Conservation (phyloP, 1,139 yeast species). For the Hyphopichia fennica region DNA sequence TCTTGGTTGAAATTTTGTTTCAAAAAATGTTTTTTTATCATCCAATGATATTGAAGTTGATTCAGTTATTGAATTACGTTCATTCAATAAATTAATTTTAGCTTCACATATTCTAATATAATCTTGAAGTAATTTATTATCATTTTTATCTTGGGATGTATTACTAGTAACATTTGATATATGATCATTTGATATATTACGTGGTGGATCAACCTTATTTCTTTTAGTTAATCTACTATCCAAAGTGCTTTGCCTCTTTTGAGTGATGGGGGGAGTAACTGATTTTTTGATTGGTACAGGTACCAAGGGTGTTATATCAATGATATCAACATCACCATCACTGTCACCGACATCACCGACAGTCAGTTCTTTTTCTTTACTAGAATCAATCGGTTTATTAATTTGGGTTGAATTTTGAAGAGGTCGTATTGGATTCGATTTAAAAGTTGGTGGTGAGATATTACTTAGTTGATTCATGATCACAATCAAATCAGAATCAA, state of each 20-base stretch:
- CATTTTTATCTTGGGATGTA: neutral
- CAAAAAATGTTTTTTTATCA: constrained; percentile 27
- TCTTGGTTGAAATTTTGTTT: constrained; percentile 20
- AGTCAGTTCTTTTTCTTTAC: neutral
- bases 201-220: neutral
- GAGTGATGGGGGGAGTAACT: neutral
- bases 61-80: constrained; percentile 28
- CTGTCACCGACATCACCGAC: neutral
- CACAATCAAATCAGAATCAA: neutral
- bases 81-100: constrained; percentile 25
- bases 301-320: constrained; percentile 7
- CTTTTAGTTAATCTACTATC: neutral
- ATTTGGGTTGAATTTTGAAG: constrained; percentile 9
- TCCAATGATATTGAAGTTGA: constrained; percentile 38
- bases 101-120: constrained; percentile 23
- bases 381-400: neutral
- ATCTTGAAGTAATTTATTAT: constrained; percentile 11
- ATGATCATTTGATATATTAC: neutral
- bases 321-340: constrained; percentile 4
- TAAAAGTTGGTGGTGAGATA: neutral
- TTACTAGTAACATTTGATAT: neutral
- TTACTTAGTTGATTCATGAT: neutral
- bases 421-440: neutral
- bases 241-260: constrained; percentile 3
- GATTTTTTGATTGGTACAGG: too few species aligned